These are phyloP conservation scores for Platanus orientalis DNA, from an alignment of 164 flowering plant genomes.

Conservation along the genomic window DNA sequence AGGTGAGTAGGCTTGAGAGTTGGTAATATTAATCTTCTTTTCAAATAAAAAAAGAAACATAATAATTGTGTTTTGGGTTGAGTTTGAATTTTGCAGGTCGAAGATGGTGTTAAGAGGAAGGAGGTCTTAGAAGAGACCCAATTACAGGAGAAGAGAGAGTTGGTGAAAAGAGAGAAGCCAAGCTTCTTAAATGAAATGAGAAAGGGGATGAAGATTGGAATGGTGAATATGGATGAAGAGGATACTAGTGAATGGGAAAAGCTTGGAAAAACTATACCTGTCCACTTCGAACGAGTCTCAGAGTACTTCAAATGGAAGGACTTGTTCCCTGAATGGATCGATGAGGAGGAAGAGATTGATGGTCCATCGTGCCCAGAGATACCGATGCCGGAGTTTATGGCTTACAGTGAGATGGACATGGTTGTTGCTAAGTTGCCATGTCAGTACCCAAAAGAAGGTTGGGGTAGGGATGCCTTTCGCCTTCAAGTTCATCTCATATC, in stretches of 20 bases:
- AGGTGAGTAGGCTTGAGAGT: constrained; percentile 54
- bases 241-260: constrained; percentile 51
- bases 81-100: constrained; percentile 27
- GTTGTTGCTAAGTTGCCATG: constrained; percentile 78
- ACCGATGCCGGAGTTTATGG: constrained; percentile 62
- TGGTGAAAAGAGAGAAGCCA: constrained; percentile 45
- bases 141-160: constrained; percentile 8
- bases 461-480: constrained; percentile 65
- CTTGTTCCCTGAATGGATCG: constrained; percentile 95
- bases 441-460: constrained; percentile 49
- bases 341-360: constrained; percentile 80
- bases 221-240: constrained; percentile 71
- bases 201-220: constrained; percentile 44
- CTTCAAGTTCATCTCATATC: constrained; percentile 70
- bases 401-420: constrained; percentile 42
- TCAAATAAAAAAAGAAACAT: background rate
- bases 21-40: background rate
- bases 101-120: constrained; percentile 47
- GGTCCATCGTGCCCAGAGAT: constrained; percentile 74
- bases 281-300: constrained; percentile 48
- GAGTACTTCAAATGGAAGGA: constrained; percentile 59
- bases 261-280: constrained; percentile 24
- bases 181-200: constrained; percentile 39
- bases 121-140: constrained; percentile 36
- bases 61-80: background rate